Evolutionary conservation across 2,329 filamentous ascomycete genomes (phyloP).

Genomic region (Daldinia eschscholtzii): DNA sequence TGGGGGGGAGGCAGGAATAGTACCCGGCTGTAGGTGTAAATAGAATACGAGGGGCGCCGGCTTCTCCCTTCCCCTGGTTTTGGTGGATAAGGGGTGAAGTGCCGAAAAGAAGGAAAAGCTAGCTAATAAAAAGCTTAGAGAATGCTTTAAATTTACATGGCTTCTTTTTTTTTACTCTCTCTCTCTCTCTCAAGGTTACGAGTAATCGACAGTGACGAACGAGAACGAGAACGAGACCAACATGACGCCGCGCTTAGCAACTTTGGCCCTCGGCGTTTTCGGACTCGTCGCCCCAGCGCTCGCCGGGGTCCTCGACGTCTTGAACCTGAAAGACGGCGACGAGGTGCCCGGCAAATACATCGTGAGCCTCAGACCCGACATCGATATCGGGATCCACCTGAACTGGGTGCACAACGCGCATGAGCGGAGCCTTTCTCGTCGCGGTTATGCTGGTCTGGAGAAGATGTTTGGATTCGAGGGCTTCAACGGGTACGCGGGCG

Average conservation of each 20-base stretch:
- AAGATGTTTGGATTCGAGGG: conserved; percentile 27
- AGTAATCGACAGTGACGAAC: conserved; percentile 8
- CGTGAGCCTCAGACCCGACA: conserved; percentile 35
- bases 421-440: conserved; percentile 20
- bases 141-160: neutral
- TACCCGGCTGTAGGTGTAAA: conserved; percentile 1
- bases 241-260: conserved; percentile 24
- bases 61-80: neutral
- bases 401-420: conserved; percentile 23
- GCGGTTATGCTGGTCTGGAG: conserved; percentile 25
- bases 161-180: neutral
- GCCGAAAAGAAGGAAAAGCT: conserved; percentile 18
- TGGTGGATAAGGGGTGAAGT: conserved; percentile 11
- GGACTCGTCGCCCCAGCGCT: conserved; percentile 19
- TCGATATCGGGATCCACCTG: conserved; percentile 25
- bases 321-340: conserved; percentile 28
- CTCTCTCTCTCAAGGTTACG: neutral
- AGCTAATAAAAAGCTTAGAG: neutral
- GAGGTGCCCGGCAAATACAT: conserved; percentile 35
- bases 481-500: conserved; percentile 35
- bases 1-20: conserved; percentile 1
- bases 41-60: conserved; percentile 1
- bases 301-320: conserved; percentile 7
- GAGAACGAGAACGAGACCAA: conserved; percentile 5
- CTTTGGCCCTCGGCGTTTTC: conserved; percentile 19